Evolutionary conservation across 106 monocot species (phyloP).

Genomic region (Dactylorhiza incarnata): DNA sequence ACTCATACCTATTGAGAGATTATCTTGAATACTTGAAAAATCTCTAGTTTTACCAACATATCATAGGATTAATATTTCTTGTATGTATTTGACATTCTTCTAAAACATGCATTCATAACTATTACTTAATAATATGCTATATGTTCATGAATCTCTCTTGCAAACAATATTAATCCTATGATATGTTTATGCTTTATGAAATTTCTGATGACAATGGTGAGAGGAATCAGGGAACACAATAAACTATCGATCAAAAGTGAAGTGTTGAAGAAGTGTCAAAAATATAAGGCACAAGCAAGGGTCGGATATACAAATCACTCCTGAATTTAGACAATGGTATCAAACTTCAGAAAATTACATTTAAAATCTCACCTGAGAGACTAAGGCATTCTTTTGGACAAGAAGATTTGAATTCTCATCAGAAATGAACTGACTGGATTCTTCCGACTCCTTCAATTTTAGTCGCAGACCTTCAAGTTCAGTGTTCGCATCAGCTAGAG

Average conservation of each 20-base stretch:
- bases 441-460: conserved; percentile 20
- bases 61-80: no score
- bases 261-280: neutral
- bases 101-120: no score
- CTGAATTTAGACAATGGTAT: neutral
- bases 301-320: neutral
- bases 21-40: no score
- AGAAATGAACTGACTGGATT: conserved; percentile 14
- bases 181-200: no score
- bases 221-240: neutral
- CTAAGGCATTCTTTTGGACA: conserved; percentile 21
- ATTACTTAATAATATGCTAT: no score
- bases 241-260: neutral
- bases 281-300: neutral
- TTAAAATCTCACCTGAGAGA: conserved; percentile 23
- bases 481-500: conserved; percentile 22
- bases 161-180: no score
- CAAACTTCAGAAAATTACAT: neutral
- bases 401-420: conserved; percentile 26
- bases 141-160: no score
- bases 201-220: neutral
- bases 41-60: no score
- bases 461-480: conserved; percentile 18
- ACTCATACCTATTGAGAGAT: no score
- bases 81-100: no score